Evolutionary conservation across 306 rosid genomes (phyloP).

Genomic region (Dalbergia cochinchinensis): DNA sequence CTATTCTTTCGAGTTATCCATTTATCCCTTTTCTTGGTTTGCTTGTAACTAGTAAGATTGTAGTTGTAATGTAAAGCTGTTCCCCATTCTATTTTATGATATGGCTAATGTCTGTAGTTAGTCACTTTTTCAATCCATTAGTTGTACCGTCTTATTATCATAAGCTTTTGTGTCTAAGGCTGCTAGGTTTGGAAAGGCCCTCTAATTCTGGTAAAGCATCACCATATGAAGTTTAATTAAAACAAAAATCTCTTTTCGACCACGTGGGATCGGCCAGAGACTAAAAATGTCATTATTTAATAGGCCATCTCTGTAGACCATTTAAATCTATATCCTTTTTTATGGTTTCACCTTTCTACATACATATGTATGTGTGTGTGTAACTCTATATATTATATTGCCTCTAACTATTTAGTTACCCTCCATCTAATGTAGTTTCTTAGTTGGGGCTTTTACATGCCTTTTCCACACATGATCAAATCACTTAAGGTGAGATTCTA

Average conservation of each 20-base stretch:
- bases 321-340: too few relatives aligned
- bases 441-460: neutral
- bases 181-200: slow-evolving; percentile 19
- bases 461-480: neutral
- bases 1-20: slow-evolving; percentile 5
- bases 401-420: too few relatives aligned
- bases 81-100: slow-evolving; percentile 33
- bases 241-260: too few relatives aligned
- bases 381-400: too few relatives aligned
- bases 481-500: neutral
- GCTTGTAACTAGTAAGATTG: slow-evolving; percentile 20
- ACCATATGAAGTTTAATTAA: slow-evolving; percentile 4
- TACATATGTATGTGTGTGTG: too few relatives aligned
- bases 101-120: slow-evolving; percentile 6
- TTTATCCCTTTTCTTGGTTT: slow-evolving; percentile 6
- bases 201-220: slow-evolving; percentile 25
- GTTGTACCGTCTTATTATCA: slow-evolving; percentile 2
- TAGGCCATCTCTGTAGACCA: too few relatives aligned
- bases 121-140: slow-evolving; percentile 2
- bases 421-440: too few relatives aligned
- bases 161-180: slow-evolving; percentile 12
- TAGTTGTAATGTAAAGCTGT: slow-evolving; percentile 26
- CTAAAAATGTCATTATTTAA: too few relatives aligned
- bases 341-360: too few relatives aligned
- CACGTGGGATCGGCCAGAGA: too few relatives aligned